Evolutionary conservation across 73 alveolate genomes (phyloP).

Genomic region (Stentor roeselii): DNA sequence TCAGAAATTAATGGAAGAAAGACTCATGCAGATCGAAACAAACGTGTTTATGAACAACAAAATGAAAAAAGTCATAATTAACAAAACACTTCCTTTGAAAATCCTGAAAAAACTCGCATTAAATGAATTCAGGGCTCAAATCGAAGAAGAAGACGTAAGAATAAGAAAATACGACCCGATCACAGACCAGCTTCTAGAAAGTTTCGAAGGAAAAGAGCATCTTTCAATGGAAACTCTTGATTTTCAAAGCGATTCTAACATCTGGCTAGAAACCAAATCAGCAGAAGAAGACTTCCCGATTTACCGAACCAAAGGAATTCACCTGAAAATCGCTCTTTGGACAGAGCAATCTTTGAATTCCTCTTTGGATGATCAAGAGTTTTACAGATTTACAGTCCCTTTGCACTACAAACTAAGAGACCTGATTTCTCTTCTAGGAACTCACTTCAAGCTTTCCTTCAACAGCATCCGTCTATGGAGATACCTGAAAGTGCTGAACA

Average conservation of each 20-base stretch:
- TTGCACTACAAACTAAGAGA: not conserved
- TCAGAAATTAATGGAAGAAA: conserved; percentile 9
- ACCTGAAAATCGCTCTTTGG: not conserved
- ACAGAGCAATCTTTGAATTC: too few relatives aligned
- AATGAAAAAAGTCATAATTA: not conserved
- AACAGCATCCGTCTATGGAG: not conserved
- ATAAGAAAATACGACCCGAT: not conserved
- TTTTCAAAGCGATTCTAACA: not conserved
- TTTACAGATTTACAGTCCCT: not conserved
- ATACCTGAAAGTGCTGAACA: too few relatives aligned
- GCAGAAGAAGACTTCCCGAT: not conserved
- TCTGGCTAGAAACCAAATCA: not conserved
- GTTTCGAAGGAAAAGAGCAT: not conserved
- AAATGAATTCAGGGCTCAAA: not conserved
- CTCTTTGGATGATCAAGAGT: too few relatives aligned
- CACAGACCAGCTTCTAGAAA: not conserved
- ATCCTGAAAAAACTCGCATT: not conserved
- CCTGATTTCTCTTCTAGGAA: not conserved
- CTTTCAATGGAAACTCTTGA: not conserved
- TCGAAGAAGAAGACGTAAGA: conserved; percentile 10
- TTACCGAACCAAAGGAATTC: too few relatives aligned
- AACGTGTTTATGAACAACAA: not conserved
- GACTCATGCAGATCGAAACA: not conserved
- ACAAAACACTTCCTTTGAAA: not conserved
- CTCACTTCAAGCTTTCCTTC: not conserved